Conservation (phyloP, 768 basidiomycete species). For the Panellus pusillus region DNA sequence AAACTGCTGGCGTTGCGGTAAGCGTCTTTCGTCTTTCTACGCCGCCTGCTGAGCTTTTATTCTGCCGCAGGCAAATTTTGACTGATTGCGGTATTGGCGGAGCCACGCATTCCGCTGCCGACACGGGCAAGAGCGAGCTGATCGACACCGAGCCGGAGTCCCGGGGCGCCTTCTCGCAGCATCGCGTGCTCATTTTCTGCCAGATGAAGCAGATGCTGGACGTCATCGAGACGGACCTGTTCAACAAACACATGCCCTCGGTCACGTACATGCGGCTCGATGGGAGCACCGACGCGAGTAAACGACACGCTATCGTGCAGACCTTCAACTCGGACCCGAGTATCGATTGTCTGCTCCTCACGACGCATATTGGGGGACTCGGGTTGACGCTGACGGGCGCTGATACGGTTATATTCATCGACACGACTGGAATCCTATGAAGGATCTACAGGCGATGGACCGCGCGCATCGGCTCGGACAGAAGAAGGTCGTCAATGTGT, state of each 20-base stretch:
- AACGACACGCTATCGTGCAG: constrained; percentile 95
- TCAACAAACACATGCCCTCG: constrained; percentile 89
- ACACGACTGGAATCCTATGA: constrained; percentile 99
- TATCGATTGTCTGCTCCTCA: constrained; percentile 93
- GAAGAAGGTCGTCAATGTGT: constrained; percentile 98
- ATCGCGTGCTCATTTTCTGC: constrained; percentile 98
- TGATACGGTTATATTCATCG: constrained; percentile 98
- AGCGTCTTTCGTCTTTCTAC: constrained; percentile 25
- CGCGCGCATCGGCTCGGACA: constrained; percentile 97
- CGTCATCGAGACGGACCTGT: constrained; percentile 92
- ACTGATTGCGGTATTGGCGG: constrained; percentile 92
- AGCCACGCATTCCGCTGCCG: constrained; percentile 39
- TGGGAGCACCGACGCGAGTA: constrained; percentile 86
- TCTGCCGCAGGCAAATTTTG: constrained; percentile 74
- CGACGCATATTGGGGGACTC: constrained; percentile 95
- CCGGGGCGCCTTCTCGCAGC: constrained; percentile 76
- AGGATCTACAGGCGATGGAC: constrained; percentile 99
- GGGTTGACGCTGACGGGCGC: constrained; percentile 96
- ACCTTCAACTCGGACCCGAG: constrained; percentile 98
- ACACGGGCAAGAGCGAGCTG: constrained; percentile 66
- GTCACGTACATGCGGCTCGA: constrained; percentile 99
- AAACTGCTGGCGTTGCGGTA: constrained; percentile 91
- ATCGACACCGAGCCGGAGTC: constrained; percentile 58
- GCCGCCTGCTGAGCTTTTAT: neutral
- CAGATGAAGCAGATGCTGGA: constrained; percentile 99